A percentile compares a stretch with the other conserved stretches of the same genome.
phyloP scores from a whole-genome alignment of 1,139 yeast genomes.

The Hansenula lynferdii region DNA sequence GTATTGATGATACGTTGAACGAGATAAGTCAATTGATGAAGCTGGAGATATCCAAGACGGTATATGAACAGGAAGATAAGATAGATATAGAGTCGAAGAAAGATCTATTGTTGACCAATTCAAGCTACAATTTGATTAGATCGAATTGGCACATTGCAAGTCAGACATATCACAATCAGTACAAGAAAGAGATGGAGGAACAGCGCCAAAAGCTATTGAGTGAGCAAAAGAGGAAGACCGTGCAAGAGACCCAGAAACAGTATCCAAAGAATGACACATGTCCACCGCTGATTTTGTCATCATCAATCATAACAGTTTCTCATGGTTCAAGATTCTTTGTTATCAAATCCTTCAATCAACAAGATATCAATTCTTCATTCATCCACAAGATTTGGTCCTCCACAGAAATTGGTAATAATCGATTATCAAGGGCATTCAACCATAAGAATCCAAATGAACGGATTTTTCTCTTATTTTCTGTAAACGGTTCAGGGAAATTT shows the following conservation, averaged over 20 bases:
- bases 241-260: too few relatives aligned
- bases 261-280: neutral
- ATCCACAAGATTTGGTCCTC: constrained; percentile 53
- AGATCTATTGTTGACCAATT: neutral
- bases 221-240: neutral
- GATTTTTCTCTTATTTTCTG: constrained; percentile 50
- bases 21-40: neutral
- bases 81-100: neutral
- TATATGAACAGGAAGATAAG: neutral
- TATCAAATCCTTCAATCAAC: constrained; percentile 48
- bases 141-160: neutral
- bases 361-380: constrained; percentile 48
- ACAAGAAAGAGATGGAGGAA: neutral
- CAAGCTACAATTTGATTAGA: neutral
- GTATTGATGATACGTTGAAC: neutral
- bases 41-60: neutral
- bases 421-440: constrained; percentile 39
- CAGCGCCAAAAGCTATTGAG: neutral
- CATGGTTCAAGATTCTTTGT: constrained; percentile 43
- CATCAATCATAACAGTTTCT: constrained; percentile 21
- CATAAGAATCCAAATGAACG: constrained; percentile 20
- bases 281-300: constrained; percentile 9
- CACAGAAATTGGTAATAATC: constrained; percentile 49
- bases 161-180: neutral
- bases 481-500: constrained; percentile 54